Evolutionary conservation across 371 early-diverging fungal species (phyloP).

Genomic region (Syncephalastrum monosporum): DNA sequence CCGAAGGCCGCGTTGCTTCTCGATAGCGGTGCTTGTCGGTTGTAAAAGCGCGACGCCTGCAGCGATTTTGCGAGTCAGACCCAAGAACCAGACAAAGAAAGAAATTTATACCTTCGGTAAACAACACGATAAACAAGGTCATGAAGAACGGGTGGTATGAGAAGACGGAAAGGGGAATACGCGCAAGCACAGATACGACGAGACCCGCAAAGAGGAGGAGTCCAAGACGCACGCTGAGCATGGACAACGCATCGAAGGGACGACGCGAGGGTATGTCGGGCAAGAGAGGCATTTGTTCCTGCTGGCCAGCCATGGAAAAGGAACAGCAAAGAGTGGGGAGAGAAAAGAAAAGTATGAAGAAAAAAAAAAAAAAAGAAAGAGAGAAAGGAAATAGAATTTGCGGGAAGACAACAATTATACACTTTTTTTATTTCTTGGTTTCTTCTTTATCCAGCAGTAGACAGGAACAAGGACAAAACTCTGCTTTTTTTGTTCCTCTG

Average conservation of each 20-base stretch:
- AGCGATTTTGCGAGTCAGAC: neutral
- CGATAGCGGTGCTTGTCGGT: constrained; percentile 15
- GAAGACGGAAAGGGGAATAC: constrained; percentile 16
- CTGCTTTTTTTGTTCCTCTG: no score
- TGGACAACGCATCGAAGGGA: no score
- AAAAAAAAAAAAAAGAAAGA: neutral
- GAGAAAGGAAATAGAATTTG: no score
- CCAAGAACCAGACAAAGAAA: neutral
- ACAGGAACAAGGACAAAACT: no score
- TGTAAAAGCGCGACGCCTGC: constrained; percentile 27
- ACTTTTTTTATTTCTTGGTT: no score
- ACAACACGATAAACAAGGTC: constrained; percentile 9
- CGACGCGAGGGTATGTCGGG: no score
- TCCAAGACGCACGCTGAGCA: constrained; percentile 1
- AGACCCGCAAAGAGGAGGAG: constrained; percentile 6
- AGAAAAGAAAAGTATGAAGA: neutral
- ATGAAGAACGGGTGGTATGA: constrained; percentile 19
- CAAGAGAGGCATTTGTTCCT: no score
- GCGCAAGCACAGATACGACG: constrained; percentile 12
- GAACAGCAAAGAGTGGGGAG: no score
- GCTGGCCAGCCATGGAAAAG: no score
- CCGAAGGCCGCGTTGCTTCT: constrained; percentile 24
- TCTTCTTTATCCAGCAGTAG: no score
- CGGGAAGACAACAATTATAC: no score
- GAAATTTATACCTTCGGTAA: constrained; percentile 14